These are phyloP conservation scores for Trichoderma cornu-damae DNA, from an alignment of 2,329 filamentous ascomycete species.

Conservation along the genomic window DNA sequence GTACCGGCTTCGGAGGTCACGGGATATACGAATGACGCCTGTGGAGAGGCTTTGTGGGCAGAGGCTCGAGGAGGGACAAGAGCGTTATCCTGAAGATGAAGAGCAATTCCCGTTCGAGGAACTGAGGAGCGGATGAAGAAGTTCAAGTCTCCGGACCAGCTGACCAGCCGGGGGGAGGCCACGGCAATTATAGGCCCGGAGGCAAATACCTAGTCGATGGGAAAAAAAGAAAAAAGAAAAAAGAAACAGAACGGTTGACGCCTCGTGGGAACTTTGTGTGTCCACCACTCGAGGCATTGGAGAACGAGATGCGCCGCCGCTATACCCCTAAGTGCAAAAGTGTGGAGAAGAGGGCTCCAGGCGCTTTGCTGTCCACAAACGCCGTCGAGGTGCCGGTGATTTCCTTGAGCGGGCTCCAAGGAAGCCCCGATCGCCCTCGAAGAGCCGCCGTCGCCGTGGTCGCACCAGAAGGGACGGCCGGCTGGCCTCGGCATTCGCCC, in stretches of 20 bases:
- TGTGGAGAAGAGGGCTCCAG: constrained; percentile 12
- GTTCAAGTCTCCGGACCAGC: background rate
- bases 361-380: background rate
- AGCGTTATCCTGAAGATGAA: no score
- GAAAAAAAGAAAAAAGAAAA: background rate
- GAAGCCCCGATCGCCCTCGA: background rate
- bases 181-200: constrained; percentile 6
- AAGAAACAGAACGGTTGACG: background rate
- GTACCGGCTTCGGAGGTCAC: background rate
- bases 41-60: no score
- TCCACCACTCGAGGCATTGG: constrained; percentile 8
- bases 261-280: constrained; percentile 11
- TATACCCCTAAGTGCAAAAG: constrained; percentile 58
- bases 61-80: no score
- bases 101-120: no score
- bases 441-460: background rate
- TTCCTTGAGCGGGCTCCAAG: background rate
- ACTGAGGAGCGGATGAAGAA: background rate
- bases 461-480: constrained; percentile 7
- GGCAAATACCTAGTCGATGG: background rate
- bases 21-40: no score
- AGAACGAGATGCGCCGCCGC: constrained; percentile 25
- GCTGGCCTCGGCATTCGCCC: constrained; percentile 20
- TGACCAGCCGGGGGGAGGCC: constrained; percentile 1
- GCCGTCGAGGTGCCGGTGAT: background rate